Percentiles rank a stretch among this genome's conserved stretches.
Evolutionary conservation across 2,329 filamentous ascomycete species (phyloP).

Genomic region (Fusarium ambrosium): DNA sequence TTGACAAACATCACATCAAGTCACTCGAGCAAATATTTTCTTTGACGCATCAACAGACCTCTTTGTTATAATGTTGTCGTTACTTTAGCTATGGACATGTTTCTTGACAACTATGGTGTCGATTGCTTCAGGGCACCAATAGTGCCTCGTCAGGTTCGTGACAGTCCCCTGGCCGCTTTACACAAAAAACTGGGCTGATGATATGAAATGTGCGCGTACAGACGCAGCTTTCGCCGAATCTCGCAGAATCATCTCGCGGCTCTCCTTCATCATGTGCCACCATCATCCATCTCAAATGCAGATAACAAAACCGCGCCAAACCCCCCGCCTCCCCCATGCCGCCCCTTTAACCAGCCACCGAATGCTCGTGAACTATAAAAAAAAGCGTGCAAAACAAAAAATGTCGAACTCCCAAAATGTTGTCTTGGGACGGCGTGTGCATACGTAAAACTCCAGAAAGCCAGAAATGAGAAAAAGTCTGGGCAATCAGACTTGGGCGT

Average conservation of each 20-base stretch:
- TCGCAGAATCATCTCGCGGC: background rate
- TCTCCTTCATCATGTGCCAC: slow-evolving; percentile 10
- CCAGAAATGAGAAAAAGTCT: slow-evolving; percentile 36
- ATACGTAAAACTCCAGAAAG: slow-evolving; percentile 45
- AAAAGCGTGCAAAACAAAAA: background rate
- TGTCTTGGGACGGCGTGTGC: slow-evolving; percentile 39
- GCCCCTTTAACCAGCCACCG: slow-evolving; percentile 40
- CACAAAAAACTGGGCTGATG: background rate
- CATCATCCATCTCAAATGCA: slow-evolving; percentile 36
- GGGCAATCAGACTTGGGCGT: slow-evolving; percentile 15
- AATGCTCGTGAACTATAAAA: slow-evolving; percentile 41
- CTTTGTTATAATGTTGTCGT: background rate
- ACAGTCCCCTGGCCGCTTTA: background rate
- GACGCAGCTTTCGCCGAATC: background rate
- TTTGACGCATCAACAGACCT: slow-evolving; percentile 4
- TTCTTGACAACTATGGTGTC: slow-evolving; percentile 1
- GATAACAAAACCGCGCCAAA: slow-evolving; percentile 39
- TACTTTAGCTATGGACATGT: background rate
- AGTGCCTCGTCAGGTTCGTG: slow-evolving; percentile 3
- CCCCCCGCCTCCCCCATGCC: slow-evolving; percentile 23
- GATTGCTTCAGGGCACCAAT: background rate
- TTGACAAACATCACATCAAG: background rate
- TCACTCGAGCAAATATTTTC: background rate
- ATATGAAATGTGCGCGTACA: background rate
- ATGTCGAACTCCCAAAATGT: slow-evolving; percentile 40